phyloP scores from a whole-genome alignment of 2,329 filamentous ascomycete species.

The Akanthomyces muscarius region DNA sequence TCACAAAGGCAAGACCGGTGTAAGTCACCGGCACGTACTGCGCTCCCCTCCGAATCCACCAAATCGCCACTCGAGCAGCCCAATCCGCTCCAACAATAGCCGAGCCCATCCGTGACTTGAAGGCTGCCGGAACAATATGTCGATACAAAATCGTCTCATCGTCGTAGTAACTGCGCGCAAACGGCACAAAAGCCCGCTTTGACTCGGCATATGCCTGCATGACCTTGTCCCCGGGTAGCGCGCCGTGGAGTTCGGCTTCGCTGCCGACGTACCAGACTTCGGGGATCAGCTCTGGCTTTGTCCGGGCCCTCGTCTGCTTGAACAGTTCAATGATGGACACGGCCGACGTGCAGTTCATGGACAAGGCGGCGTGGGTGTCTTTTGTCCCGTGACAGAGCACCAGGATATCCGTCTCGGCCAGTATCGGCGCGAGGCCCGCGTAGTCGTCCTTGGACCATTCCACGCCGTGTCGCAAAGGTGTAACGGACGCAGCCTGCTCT shows the following conservation, averaged over 20 bases:
- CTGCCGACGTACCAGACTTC: conserved; percentile 24
- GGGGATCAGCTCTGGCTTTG: conserved; percentile 9
- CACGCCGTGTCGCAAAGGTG: conserved; percentile 10
- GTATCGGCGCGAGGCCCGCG: conserved; percentile 2
- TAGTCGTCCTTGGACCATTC: conserved; percentile 17
- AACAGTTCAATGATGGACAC: conserved; percentile 17
- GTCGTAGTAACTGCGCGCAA: conserved; percentile 17
- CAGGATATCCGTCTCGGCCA: conserved; percentile 19
- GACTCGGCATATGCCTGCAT: conserved; percentile 20
- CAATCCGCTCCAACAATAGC: conserved; percentile 20
- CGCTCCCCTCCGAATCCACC: conserved; percentile 21
- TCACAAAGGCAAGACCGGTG: conserved; percentile 19
- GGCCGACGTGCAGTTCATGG: conserved; percentile 17
- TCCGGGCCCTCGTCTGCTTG: not conserved
- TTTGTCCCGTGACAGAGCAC: conserved; percentile 20
- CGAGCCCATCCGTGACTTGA: conserved; percentile 19
- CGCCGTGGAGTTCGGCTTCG: conserved; percentile 22
- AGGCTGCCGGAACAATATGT: conserved; percentile 19
- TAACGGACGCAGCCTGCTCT: conserved; percentile 15
- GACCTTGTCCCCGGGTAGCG: conserved; percentile 13
- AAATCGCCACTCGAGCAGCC: conserved; percentile 18
- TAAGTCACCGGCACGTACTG: conserved; percentile 22
- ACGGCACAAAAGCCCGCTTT: conserved; percentile 19
- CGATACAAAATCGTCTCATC: conserved; percentile 16
- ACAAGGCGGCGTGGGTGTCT: not conserved